Evolutionary conservation across 345 rosid genomes (phyloP), one percentile per base, ranked within the genome.

Genomic region (Pistacia vera): DNA sequence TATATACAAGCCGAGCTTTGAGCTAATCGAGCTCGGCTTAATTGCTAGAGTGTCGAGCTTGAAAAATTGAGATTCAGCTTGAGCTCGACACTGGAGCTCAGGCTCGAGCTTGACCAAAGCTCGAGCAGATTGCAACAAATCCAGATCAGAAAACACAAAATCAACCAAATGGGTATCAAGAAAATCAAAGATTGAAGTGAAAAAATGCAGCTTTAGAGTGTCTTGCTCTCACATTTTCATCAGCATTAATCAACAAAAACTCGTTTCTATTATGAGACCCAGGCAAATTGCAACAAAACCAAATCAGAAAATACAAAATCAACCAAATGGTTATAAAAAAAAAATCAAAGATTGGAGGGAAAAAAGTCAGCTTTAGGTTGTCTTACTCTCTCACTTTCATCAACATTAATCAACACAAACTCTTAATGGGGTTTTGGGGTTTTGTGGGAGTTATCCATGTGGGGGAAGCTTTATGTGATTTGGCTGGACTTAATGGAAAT

Each of bases 211-310:
- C 22, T 80, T 54, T 17, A 46, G 65, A 75, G 76, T 11, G 51
- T 36, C 94, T 79, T 85, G 92, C 98, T 83, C 93, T 82, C 22
- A 83, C 91, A 80, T 73, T 86, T 84, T 95, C 98, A 68, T 95
- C 98, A 17, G 98, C 98, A 87, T n/a, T 95, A 59, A 95, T 93
- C 54, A 93, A 89, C 52, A 93, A 95, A 82, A 95, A 93, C 84
- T 95, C 98, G 78, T 95, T 95, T 80, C 98, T 83, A 78, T 95
- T 93, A 78, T 95, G 98, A 77, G 98, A 95, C 8, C 98, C 98
- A 79, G 98, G 28, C 28, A 35, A 61, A 56, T 13, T 38, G 56
- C 4, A 49, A 25, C 58, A 58, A 75, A 73, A 61, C 68, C 87
- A 87, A 84, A 88, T 84, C 87, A 79, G 71, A 77, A 77, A 77